A percentile compares a stretch with the other conserved stretches of the same genome.
These are phyloP conservation scores for Rhamnella rubrinervis DNA, from an alignment of 331 rosid species.

Conservation along the genomic window DNA sequence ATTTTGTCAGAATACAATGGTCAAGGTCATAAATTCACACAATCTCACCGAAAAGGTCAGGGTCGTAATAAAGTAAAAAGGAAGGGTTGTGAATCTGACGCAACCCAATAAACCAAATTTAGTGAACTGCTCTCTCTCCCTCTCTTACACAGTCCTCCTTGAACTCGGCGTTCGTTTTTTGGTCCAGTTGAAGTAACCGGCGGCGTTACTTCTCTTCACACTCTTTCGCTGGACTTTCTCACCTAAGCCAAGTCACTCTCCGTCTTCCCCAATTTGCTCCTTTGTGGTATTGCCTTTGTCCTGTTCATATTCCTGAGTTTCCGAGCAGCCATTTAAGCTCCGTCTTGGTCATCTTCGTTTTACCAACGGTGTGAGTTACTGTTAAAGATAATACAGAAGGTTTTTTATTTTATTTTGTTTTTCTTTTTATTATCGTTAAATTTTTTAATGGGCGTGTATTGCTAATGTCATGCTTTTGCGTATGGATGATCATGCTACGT, in stretches of 20 bases:
- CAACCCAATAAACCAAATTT: slow-evolving; percentile 5
- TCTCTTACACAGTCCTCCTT: slow-evolving; percentile 13
- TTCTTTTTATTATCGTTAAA: too few species aligned
- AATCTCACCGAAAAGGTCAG: not conserved
- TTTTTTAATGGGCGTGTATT: not conserved
- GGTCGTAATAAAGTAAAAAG: slow-evolving; percentile 3
- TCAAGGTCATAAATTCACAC: too few species aligned
- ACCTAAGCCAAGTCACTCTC: not conserved
- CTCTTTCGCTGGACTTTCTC: slow-evolving; percentile 8
- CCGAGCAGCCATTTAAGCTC: slow-evolving; percentile 4
- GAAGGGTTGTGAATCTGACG: slow-evolving; percentile 25
- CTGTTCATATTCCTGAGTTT: not conserved
- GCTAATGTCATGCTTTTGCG: slow-evolving; percentile 12
- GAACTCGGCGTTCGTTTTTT: slow-evolving; percentile 29
- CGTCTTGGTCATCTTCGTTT: not conserved
- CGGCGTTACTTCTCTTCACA: slow-evolving; percentile 28
- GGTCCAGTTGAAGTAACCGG: slow-evolving; percentile 29
- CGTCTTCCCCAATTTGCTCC: too few species aligned
- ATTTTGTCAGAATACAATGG: too few species aligned
- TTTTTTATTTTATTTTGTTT: too few species aligned
- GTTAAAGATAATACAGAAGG: too few species aligned
- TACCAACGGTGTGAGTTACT: not conserved
- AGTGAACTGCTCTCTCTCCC: slow-evolving; percentile 3
- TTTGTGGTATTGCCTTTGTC: too few species aligned
- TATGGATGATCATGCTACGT: slow-evolving; percentile 11